Evolutionary conservation across 768 basidiomycete genomes (phyloP).

Genomic region (Punctularia strigosozonata): DNA sequence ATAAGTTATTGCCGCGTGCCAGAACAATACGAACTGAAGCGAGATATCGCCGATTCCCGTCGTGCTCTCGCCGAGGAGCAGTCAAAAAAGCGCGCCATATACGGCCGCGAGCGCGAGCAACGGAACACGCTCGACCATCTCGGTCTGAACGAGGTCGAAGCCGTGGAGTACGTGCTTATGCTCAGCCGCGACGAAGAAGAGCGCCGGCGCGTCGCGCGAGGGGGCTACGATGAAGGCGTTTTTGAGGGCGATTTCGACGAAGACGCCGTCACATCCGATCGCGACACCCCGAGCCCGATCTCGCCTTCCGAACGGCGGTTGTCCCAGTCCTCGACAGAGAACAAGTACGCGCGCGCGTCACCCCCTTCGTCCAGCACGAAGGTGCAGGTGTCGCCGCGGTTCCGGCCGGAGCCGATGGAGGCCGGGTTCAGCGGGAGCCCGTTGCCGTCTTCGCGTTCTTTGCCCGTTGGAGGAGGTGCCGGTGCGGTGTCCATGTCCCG

Average conservation of each 20-base stretch:
- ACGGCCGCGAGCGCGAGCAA: conserved; percentile 48
- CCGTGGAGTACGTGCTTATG: conserved; percentile 74
- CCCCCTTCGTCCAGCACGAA: conserved; percentile 34
- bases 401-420: conserved; percentile 41
- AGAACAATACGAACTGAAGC: conserved; percentile 57
- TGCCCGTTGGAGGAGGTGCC: too few species aligned
- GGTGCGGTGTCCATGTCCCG: too few species aligned
- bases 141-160: conserved; percentile 64
- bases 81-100: conserved; percentile 20
- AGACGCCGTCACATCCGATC: conserved; percentile 13
- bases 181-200: conserved; percentile 69
- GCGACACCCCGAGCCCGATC: conserved; percentile 9
- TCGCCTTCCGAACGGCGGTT: conserved; percentile 4
- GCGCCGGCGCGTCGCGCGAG: conserved; percentile 8
- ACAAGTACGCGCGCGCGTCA: conserved; percentile 9
- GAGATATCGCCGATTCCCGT: conserved; percentile 50
- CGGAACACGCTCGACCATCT: conserved; percentile 41
- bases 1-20: not conserved
- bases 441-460: too few species aligned
- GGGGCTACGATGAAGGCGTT: conserved; percentile 33
- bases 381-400: conserved; percentile 41
- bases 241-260: conserved; percentile 47
- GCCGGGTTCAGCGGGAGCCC: conserved; percentile 29
- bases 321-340: too few species aligned
- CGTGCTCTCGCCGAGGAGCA: conserved; percentile 40